A percentile compares a stretch with the other conserved stretches of the same genome.
Conservation (phyloP, 164 flowering plant species). For the grape (Vitis vinifera) region DNA sequence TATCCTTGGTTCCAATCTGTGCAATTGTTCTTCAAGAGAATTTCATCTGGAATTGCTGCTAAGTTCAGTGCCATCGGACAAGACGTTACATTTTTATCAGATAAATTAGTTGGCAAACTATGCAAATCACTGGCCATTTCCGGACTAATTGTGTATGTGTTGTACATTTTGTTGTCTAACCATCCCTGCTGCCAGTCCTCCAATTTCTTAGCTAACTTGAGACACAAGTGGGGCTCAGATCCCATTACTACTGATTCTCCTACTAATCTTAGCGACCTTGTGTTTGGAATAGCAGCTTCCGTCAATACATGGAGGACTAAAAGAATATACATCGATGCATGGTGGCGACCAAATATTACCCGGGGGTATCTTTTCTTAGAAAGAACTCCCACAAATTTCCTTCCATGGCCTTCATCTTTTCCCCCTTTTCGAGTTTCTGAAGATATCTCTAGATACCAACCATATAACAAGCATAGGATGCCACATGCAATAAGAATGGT, state of each 20-base stretch:
- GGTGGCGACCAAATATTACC: constrained; percentile 66
- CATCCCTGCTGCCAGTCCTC: constrained; percentile 10
- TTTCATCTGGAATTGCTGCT: neutral
- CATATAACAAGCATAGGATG: constrained; percentile 20
- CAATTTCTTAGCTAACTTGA: neutral
- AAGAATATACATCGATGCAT: constrained; percentile 32
- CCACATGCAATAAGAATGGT: constrained; percentile 27
- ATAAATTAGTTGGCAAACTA: neutral
- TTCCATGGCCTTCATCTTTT: constrained; percentile 51
- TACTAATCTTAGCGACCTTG: constrained; percentile 51
- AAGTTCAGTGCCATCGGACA: neutral
- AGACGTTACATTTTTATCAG: neutral
- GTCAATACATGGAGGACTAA: constrained; percentile 35
- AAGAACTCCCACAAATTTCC: constrained; percentile 29
- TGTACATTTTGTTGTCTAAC: constrained; percentile 13
- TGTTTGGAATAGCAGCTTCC: constrained; percentile 47
- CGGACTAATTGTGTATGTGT: constrained; percentile 14
- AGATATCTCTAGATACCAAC: constrained; percentile 22
- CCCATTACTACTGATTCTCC: constrained; percentile 7
- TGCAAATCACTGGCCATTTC: constrained; percentile 18
- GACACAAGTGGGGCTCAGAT: constrained; percentile 5
- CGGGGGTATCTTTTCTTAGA: constrained; percentile 51
- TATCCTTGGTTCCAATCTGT: neutral
- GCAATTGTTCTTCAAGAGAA: neutral
- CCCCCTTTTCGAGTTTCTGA: constrained; percentile 49